Evolutionary conservation across 495 filamentous ascomycete genomes (phyloP).

Genomic region (Tricharina praecox): DNA sequence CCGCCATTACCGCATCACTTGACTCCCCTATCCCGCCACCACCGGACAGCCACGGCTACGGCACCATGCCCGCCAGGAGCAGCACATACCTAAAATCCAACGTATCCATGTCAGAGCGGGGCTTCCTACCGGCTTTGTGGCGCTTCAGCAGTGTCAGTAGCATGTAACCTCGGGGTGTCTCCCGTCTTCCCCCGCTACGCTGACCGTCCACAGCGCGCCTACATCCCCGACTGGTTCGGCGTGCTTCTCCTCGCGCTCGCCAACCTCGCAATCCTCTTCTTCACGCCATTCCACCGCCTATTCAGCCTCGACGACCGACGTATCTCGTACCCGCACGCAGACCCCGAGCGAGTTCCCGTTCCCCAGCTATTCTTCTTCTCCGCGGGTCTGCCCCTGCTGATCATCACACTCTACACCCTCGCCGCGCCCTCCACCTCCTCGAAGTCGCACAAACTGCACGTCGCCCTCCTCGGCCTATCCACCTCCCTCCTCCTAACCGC

Average conservation of each 20-base stretch:
- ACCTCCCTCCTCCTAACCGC: constrained; percentile 60
- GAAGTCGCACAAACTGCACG: constrained; percentile 59
- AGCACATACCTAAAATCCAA: constrained; percentile 5
- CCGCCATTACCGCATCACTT: not conserved
- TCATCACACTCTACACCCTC: constrained; percentile 44
- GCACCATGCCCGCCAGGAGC: not conserved
- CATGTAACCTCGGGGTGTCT: too few species aligned
- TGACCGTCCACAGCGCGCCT: constrained; percentile 42
- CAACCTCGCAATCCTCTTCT: constrained; percentile 29
- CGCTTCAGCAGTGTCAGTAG: not conserved
- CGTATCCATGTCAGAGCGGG: not conserved
- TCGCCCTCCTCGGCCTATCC: constrained; percentile 61
- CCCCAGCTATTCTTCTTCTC: constrained; percentile 60
- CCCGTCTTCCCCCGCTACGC: not conserved
- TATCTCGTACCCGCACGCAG: constrained; percentile 74
- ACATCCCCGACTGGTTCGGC: constrained; percentile 74
- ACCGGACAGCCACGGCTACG: not conserved
- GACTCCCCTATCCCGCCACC: not conserved
- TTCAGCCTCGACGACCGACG: constrained; percentile 62
- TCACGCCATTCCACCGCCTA: constrained; percentile 77
- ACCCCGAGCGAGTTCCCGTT: constrained; percentile 68
- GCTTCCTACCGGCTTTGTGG: not conserved
- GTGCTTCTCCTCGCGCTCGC: constrained; percentile 40
- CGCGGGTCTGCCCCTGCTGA: constrained; percentile 47
- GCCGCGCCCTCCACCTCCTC: constrained; percentile 29